Percentiles rank a stretch among this genome's conserved stretches.
phyloP scores from a whole-genome alignment of 495 filamentous ascomycete species.

The Penicillium cosmopolitanum region DNA sequence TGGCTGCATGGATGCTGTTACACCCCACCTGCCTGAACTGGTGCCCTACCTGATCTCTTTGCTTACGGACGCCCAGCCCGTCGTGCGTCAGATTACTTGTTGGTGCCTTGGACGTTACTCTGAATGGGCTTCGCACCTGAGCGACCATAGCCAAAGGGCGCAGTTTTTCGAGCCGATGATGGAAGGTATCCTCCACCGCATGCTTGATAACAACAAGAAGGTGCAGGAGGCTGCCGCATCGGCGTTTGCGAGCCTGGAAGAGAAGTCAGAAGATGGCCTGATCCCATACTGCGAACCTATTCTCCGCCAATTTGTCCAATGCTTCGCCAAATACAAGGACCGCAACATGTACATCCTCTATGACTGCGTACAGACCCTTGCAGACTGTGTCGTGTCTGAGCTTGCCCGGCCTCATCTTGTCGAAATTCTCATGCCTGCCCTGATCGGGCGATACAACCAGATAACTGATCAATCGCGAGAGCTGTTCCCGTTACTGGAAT shows the following conservation, averaged over 20 bases:
- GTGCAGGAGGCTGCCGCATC: slow-evolving; percentile 97
- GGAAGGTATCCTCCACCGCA: slow-evolving; percentile 91
- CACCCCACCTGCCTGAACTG: slow-evolving; percentile 87
- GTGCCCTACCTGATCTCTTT: slow-evolving; percentile 89
- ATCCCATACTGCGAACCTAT: slow-evolving; percentile 88
- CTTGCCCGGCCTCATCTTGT: slow-evolving; percentile 78
- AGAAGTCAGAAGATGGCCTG: slow-evolving; percentile 81
- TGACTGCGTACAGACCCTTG: slow-evolving; percentile 96
- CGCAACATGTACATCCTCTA: slow-evolving; percentile 99
- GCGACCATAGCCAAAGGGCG: slow-evolving; percentile 64
- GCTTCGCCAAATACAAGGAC: slow-evolving; percentile 95
- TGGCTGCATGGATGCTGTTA: slow-evolving; percentile 88
- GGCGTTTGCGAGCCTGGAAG: slow-evolving; percentile 93
- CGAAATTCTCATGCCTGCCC: slow-evolving; percentile 88
- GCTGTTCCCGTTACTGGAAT: slow-evolving; percentile 92
- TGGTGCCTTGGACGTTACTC: slow-evolving; percentile 97
- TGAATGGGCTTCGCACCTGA: slow-evolving; percentile 82
- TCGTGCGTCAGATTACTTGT: slow-evolving; percentile 97
- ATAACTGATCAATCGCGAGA: slow-evolving; percentile 89
- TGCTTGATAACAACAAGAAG: slow-evolving; percentile 96
- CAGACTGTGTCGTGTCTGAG: slow-evolving; percentile 83
- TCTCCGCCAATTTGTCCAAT: slow-evolving; percentile 86
- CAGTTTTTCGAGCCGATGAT: slow-evolving; percentile 95
- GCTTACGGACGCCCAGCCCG: slow-evolving; percentile 80
- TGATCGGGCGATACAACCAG: slow-evolving; percentile 87